A percentile compares a stretch with the other conserved stretches of the same genome.
Conservation (phyloP, 352 stramenopile species). For the Stramenopiles sp. region DNA sequence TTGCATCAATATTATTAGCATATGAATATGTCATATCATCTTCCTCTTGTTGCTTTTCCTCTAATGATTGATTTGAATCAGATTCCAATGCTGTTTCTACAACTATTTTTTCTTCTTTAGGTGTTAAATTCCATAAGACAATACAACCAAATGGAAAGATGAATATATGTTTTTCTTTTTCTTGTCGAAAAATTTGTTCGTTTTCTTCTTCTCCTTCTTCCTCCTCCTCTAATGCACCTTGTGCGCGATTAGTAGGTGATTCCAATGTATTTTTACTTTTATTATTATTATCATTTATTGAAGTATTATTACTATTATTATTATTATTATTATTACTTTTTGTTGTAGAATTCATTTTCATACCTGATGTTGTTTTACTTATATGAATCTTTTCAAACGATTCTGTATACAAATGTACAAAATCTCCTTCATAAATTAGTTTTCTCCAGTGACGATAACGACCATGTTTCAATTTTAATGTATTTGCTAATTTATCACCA, state of each 20-base stretch:
- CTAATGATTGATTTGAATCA: constrained; percentile 41
- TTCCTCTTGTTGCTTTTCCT: constrained; percentile 40
- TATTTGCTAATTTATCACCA: not conserved
- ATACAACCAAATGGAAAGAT: constrained; percentile 38
- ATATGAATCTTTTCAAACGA: not conserved
- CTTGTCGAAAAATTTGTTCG: not conserved
- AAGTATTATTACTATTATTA: too few relatives aligned
- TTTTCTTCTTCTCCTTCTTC: not conserved
- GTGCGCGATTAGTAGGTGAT: too few relatives aligned
- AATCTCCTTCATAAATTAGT: not conserved
- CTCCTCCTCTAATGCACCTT: too few relatives aligned
- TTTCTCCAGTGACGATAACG: not conserved
- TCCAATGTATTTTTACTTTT: too few relatives aligned
- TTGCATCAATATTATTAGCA: constrained; percentile 9
- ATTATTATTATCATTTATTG: too few relatives aligned
- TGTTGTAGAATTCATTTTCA: too few relatives aligned
- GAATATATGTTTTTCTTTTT: constrained; percentile 18
- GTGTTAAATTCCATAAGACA: constrained; percentile 62
- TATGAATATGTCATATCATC: constrained; percentile 70
- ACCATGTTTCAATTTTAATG: not conserved
- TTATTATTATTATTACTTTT: too few relatives aligned
- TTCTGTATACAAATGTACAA: not conserved
- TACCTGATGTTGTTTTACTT: too few relatives aligned
- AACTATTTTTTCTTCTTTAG: constrained; percentile 40
- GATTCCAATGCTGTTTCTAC: constrained; percentile 35